Base-by-base conservation (phyloP, 495 filamentous ascomycete genomes). In the Neurospora sp. region DNA sequence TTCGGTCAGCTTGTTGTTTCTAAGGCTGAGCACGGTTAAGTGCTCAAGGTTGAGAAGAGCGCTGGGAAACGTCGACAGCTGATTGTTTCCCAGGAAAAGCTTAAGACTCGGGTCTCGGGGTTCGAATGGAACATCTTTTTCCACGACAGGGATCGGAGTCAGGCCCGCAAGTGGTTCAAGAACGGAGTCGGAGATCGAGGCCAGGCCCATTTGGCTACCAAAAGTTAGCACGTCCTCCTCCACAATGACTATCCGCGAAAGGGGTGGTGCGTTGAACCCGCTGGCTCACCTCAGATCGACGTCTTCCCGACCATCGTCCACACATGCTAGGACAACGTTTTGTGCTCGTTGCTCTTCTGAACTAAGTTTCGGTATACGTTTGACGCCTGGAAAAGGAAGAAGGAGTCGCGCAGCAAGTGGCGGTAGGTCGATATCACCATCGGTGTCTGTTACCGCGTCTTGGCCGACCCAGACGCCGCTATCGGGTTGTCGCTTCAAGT, bases 401-500 rank as follows among this genome's bases (percentile, higher is more conserved):
- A 73, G 53, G 18, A 77, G 38, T 35, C 71, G 70, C 18, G 73
- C 27, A 38, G 70, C 40, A 18, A 42, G 37, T 9, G 76, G 76
- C 18, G 79, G 75, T 31, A 82, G 72, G 1, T 81, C 76, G 2
- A 80, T 59, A 27, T 74, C 73, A 5, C 84, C 83, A 31, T 84
- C 84, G 1, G 80, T 74, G 68, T 88, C 82, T 9, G 82, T 83
- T 18, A 81, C 78, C 11, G 68, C 79, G 72, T 92, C 91, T 76
- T 91, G 92, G 18, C 87, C 89, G 88, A 94, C 88, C 86, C 88
- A 94, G n/a, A 95, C 89, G 71, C 91, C 93, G 81, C 91, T 94
- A 79, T 96, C 93, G n/a, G 89, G 81, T 75, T 91, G 85, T 38
- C 92, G 83, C 78, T 86, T 85, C 40, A 93, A 87, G 6, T 84